These are phyloP conservation scores for Heritiera fomes DNA, from an alignment of 345 rosid species.

Conservation along the genomic window DNA sequence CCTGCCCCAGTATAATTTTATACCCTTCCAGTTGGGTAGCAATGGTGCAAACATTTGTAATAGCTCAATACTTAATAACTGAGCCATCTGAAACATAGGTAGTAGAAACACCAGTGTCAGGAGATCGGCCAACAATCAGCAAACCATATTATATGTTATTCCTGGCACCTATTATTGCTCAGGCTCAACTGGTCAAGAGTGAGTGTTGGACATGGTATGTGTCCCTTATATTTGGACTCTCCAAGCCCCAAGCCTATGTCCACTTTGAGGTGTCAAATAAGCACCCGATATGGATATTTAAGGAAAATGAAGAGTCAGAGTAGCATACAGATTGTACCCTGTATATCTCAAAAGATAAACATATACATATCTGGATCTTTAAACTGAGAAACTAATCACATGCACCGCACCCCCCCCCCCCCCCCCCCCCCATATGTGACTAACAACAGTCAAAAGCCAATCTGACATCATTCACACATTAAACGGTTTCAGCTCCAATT, in stretches of 20 bases:
- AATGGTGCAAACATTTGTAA: neutral
- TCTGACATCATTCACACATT: neutral
- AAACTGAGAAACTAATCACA: slow-evolving; percentile 4
- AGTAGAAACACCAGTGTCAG: neutral
- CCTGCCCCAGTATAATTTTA: neutral
- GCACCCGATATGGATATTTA: no score
- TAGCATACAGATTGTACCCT: neutral
- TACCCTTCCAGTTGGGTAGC: neutral
- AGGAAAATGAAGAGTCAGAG: neutral
- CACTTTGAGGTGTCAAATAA: slow-evolving; percentile 1
- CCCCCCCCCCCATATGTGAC: neutral
- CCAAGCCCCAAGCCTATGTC: neutral
- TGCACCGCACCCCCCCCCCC: neutral
- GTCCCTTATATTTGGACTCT: neutral
- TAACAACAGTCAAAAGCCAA: neutral
- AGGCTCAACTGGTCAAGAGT: neutral
- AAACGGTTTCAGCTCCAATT: slow-evolving; percentile 1
- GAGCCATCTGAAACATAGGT: slow-evolving; percentile 9
- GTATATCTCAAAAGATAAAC: neutral
- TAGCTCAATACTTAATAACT: neutral
- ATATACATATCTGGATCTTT: neutral
- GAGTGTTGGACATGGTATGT: neutral
- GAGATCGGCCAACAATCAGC: neutral
- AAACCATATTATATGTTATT: neutral
- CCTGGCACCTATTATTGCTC: neutral